phyloP scores from a whole-genome alignment of 306 rosid species.

The Canavalia gladiata region DNA sequence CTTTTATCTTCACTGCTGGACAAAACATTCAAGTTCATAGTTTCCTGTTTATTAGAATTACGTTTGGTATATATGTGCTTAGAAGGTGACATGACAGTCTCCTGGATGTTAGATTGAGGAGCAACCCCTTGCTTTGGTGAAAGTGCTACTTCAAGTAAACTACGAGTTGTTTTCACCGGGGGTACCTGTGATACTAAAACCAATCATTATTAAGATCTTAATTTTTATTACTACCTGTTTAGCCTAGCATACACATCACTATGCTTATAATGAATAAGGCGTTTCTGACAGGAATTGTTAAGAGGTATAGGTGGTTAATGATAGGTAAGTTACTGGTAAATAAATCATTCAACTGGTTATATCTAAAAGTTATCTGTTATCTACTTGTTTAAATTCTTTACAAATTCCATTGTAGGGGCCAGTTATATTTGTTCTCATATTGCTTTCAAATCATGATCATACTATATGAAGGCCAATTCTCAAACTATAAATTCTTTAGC shows the following conservation, averaged over 20 bases:
- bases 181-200: conserved; percentile 14
- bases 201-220: neutral
- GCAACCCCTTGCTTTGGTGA: conserved; percentile 22
- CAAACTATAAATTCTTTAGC: too few relatives aligned
- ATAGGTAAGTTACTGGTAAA: neutral
- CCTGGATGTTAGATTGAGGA: conserved; percentile 22
- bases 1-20: conserved; percentile 22
- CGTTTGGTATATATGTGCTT: conserved; percentile 5
- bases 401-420: too few relatives aligned
- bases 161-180: conserved; percentile 8
- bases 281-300: neutral
- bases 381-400: too few relatives aligned
- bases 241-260: conserved; percentile 1
- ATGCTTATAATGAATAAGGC: neutral
- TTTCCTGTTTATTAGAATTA: neutral
- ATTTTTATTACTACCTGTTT: conserved; percentile 1
- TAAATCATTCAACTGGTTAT: neutral
- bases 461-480: too few relatives aligned
- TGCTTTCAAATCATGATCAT: too few relatives aligned
- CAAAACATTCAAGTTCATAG: conserved; percentile 8
- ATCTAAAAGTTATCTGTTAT: too few relatives aligned
- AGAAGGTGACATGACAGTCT: conserved; percentile 15
- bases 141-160: conserved; percentile 19
- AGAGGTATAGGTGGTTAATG: neutral
- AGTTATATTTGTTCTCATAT: too few relatives aligned